Conservation (phyloP, 2,329 filamentous ascomycete genomes). For the Ilyonectria destructans region DNA sequence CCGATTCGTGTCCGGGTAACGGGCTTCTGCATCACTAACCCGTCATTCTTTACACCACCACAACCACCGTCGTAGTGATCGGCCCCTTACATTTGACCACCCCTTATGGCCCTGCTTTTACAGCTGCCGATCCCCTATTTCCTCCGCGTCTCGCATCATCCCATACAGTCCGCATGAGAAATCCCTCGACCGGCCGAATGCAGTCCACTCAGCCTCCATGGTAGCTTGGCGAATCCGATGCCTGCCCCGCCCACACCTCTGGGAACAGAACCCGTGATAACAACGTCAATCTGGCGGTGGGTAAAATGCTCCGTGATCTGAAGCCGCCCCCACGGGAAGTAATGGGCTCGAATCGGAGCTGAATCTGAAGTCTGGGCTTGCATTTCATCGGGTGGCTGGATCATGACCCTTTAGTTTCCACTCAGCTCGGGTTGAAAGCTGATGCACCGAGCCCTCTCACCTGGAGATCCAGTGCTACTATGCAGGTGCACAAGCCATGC, state of each 20-base stretch:
- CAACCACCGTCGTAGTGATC: conserved; percentile 35
- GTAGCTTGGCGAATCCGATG: conserved; percentile 38
- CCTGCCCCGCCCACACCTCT: conserved; percentile 39
- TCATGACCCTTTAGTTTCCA: conserved; percentile 37
- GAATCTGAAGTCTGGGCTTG: conserved; percentile 32
- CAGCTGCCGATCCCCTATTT: conserved; percentile 41
- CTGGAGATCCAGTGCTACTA: conserved; percentile 15
- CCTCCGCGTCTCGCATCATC: conserved; percentile 35
- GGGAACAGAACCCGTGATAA: conserved; percentile 38
- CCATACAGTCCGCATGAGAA: conserved; percentile 38
- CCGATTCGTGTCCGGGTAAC: conserved; percentile 9
- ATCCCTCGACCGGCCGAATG: conserved; percentile 36
- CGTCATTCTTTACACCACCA: conserved; percentile 17
- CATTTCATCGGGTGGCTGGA: conserved; percentile 36
- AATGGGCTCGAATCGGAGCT: conserved; percentile 35
- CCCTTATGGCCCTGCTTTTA: conserved; percentile 28
- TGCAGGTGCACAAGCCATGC: conserved; percentile 22
- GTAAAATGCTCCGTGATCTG: conserved; percentile 5
- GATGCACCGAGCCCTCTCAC: conserved; percentile 12
- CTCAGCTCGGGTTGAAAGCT: conserved; percentile 7
- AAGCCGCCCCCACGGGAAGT: conserved; percentile 27
- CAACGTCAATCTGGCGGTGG: conserved; percentile 50
- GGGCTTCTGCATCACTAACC: background rate
- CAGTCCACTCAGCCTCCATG: conserved; percentile 32
- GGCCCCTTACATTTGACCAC: conserved; percentile 36